Conservation (phyloP, 1,284 basidiomycete genomes). For the Fistulinella staudtii region DNA sequence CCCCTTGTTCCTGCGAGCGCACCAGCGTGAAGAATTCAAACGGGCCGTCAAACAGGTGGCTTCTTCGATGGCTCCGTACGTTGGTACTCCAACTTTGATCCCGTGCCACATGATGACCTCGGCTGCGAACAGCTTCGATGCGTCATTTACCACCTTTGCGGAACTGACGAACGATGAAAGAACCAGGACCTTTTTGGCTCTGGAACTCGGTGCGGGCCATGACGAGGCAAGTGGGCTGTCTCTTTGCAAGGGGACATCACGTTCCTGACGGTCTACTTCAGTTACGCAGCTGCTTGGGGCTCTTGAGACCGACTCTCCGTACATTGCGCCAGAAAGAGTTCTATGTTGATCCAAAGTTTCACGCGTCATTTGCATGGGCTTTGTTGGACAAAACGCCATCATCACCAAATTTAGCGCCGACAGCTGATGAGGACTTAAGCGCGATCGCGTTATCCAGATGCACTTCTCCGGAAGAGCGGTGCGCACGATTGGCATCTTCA, state of each 20-base stretch:
- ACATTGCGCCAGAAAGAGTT: slow-evolving; percentile 66
- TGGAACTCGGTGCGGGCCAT: slow-evolving; percentile 78
- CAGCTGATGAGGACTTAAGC: background rate
- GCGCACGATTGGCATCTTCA: slow-evolving; percentile 3
- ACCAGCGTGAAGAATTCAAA: slow-evolving; percentile 70
- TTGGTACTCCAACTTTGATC: slow-evolving; percentile 14
- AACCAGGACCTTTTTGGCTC: slow-evolving; percentile 68
- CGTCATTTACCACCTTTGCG: slow-evolving; percentile 68
- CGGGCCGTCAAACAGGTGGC: slow-evolving; percentile 51
- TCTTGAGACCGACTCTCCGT: slow-evolving; percentile 51
- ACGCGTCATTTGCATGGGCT: slow-evolving; percentile 79
- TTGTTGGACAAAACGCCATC: slow-evolving; percentile 39
- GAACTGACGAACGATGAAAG: slow-evolving; percentile 74
- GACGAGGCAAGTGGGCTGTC: slow-evolving; percentile 45
- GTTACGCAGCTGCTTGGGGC: slow-evolving; percentile 51
- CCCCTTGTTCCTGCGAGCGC: slow-evolving; percentile 70
- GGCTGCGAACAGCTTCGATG: slow-evolving; percentile 50
- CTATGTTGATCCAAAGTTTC: slow-evolving; percentile 71
- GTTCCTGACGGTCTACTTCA: slow-evolving; percentile 32
- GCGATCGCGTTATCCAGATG: slow-evolving; percentile 1
- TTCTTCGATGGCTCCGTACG: slow-evolving; percentile 46
- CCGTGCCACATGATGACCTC: slow-evolving; percentile 10
- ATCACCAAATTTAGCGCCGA: slow-evolving; percentile 2
- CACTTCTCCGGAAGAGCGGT: slow-evolving; percentile 4
- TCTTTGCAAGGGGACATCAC: background rate